Conservation (phyloP, 345 rosid species). For the Aethionema arabicum region DNA sequence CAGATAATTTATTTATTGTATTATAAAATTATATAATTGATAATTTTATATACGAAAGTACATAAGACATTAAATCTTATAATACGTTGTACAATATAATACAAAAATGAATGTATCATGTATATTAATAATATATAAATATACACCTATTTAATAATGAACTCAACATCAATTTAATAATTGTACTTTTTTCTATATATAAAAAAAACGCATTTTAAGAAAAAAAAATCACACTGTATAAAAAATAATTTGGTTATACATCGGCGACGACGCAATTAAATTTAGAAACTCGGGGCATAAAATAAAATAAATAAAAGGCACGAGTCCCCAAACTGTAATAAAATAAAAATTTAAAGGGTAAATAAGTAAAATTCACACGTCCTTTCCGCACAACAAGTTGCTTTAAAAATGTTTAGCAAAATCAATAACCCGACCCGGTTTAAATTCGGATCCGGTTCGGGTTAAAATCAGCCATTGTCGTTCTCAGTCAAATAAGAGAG, state of each 20-base stretch:
- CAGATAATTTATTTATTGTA: too few species aligned
- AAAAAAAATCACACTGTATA: neutral
- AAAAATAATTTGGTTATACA: slow-evolving; percentile 9
- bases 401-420: slow-evolving; percentile 26
- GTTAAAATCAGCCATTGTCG: slow-evolving; percentile 35
- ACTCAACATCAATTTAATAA: neutral
- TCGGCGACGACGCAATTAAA: slow-evolving; percentile 34
- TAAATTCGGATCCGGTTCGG: slow-evolving; percentile 33
- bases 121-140: too few species aligned
- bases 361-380: slow-evolving; percentile 4
- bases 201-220: too few species aligned
- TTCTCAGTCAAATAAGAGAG: slow-evolving; percentile 30
- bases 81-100: too few species aligned
- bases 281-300: slow-evolving; percentile 30
- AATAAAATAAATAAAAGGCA: slow-evolving; percentile 6
- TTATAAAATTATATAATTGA: too few species aligned
- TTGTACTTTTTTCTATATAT: too few species aligned
- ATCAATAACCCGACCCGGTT: slow-evolving; percentile 32
- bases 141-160: neutral
- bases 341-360: slow-evolving; percentile 16
- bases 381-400: slow-evolving; percentile 38
- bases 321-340: slow-evolving; percentile 40
- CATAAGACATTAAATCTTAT: too few species aligned
- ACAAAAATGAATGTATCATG: too few species aligned
- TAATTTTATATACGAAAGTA: too few species aligned